phyloP scores from a whole-genome alignment of 257 asterid genomes.

The Henckelia pumila region DNA sequence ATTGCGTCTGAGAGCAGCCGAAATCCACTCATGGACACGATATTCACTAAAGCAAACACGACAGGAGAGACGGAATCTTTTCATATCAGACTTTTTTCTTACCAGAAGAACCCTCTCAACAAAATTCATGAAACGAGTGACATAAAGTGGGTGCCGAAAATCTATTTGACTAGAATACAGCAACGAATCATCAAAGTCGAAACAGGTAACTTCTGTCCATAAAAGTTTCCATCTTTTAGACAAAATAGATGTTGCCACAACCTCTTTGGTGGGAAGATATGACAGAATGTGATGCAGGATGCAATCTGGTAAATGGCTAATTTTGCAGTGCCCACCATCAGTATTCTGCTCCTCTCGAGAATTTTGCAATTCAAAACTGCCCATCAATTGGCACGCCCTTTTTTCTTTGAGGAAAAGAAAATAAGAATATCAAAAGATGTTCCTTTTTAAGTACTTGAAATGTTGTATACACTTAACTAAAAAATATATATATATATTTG shows the following conservation, averaged over 20 bases:
- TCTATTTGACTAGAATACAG: slow-evolving; percentile 34
- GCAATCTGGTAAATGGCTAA: slow-evolving; percentile 49
- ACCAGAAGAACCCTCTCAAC: slow-evolving; percentile 48
- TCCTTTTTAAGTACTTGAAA: too few relatives aligned
- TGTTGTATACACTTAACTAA: too few relatives aligned
- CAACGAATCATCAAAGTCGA: slow-evolving; percentile 48
- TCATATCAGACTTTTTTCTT: slow-evolving; percentile 34
- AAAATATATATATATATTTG: too few relatives aligned
- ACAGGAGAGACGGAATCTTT: slow-evolving; percentile 54
- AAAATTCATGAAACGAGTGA: slow-evolving; percentile 38
- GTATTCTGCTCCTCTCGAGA: slow-evolving; percentile 18
- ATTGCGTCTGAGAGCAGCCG: slow-evolving; percentile 40
- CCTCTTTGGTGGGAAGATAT: slow-evolving; percentile 51
- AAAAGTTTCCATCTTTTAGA: slow-evolving; percentile 53
- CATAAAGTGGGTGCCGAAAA: slow-evolving; percentile 29
- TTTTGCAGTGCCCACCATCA: slow-evolving; percentile 31
- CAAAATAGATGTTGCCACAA: slow-evolving; percentile 43
- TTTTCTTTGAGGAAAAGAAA: not conserved
- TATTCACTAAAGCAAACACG: slow-evolving; percentile 50
- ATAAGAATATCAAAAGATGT: not conserved
- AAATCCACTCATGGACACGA: slow-evolving; percentile 47
- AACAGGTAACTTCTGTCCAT: slow-evolving; percentile 44
- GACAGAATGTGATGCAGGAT: slow-evolving; percentile 52
- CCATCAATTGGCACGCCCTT: slow-evolving; percentile 19
- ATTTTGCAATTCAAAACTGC: slow-evolving; percentile 26